Evolutionary conservation across 768 basidiomycete species (phyloP).

Genomic region (Tylopilus balloui): DNA sequence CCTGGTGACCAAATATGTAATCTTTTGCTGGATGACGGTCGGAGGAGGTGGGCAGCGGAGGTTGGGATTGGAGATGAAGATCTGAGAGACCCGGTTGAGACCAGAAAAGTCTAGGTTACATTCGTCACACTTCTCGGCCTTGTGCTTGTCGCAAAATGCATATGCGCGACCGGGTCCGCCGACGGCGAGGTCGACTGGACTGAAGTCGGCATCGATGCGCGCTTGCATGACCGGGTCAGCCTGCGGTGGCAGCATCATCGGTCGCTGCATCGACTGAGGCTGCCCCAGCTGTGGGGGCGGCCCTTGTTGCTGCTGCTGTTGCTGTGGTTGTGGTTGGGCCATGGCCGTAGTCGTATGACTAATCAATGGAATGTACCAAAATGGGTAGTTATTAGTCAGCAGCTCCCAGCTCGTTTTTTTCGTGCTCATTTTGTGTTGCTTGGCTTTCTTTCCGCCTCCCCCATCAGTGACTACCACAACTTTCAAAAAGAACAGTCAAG

Average conservation of each 20-base stretch:
- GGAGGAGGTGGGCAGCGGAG: constrained; percentile 78
- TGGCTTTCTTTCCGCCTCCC: constrained; percentile 21
- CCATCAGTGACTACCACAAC: constrained; percentile 29
- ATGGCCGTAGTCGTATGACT: constrained; percentile 32
- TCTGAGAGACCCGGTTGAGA: constrained; percentile 72
- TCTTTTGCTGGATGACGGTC: constrained; percentile 67
- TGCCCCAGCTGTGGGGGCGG: constrained; percentile 30
- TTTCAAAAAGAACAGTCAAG: constrained; percentile 20
- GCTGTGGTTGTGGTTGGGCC: constrained; percentile 58
- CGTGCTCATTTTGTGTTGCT: constrained; percentile 9
- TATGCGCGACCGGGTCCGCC: constrained; percentile 47
- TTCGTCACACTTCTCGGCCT: constrained; percentile 65
- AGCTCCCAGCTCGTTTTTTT: constrained; percentile 26
- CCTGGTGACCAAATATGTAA: constrained; percentile 66
- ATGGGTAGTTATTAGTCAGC: constrained; percentile 20
- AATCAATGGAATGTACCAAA: constrained; percentile 2
- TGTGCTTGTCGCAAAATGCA: constrained; percentile 64
- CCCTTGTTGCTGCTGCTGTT: constrained; percentile 56
- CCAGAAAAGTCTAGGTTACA: constrained; percentile 71
- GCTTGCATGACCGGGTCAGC: constrained; percentile 73
- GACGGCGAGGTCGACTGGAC: constrained; percentile 52
- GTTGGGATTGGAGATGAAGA: constrained; percentile 64
- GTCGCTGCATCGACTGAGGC: constrained; percentile 28
- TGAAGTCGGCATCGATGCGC: constrained; percentile 69
- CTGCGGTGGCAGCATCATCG: constrained; percentile 40